Evolutionary conservation across 1,139 yeast genomes (phyloP), one percentile per base, ranked within the genome.

Genomic region (Yamadazyma diospyri): DNA sequence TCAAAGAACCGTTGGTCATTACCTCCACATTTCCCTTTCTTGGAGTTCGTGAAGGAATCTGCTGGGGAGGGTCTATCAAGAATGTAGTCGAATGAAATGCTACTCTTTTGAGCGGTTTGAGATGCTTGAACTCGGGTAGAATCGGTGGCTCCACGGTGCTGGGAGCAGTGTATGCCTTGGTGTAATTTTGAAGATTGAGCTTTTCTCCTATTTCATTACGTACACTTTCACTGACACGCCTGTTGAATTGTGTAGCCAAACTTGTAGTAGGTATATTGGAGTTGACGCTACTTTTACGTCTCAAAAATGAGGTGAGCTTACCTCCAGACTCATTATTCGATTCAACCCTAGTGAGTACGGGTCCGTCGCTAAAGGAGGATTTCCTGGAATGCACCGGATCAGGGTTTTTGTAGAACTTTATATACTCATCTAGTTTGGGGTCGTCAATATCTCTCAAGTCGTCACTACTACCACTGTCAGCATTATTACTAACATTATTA

Each of bases 41-140:
- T n/a, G 86, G 86, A 28, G 59, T 66, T 46, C 81, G 59, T 6
- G 81, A 73, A 7, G 84, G 82, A 21, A 79, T 78, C 40, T 78
- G 85, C 43, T 79, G 86, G 1, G 85, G 86, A 0, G 86, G 86
- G 44, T 78, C 85, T 38, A 80, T 78, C 37, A 78, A 72, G 49
- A 82, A 83, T 0, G 87, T 81, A 19, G 79, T 76, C 14, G 81
- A 69, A 31, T 83, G 86, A 55, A 83, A 83, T 0, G 86, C 79
- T 15, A 83, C 92, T 44, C 83, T 65, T 47, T 77, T 78, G 51
- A 83, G 59, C 4, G 81, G 71, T 36, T 61, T 64, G 21, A 56
- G 39, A 23, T 47, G 48, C 20, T 47, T 40, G 25, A 57, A 57
- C 32, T 55, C 57, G 2, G 62, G 57, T 23, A 45, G 31, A 2